phyloP scores from a whole-genome alignment of 1,284 basidiomycete genomes.

The Retiboletus fuscus region DNA sequence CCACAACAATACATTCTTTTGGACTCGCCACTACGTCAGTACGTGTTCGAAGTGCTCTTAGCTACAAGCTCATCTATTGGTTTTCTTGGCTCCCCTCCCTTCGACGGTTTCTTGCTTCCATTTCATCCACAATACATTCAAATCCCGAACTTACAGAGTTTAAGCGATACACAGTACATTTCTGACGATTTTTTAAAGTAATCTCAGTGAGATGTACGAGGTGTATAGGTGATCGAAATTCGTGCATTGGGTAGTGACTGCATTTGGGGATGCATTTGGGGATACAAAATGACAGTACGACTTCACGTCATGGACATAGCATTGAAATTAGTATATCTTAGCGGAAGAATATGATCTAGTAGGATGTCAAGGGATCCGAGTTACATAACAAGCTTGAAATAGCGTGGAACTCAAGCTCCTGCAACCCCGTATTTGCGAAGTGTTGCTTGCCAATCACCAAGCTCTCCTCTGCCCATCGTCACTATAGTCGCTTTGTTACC shows the following conservation, averaged over 20 bases:
- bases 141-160: too few species aligned
- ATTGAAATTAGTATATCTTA: constrained; percentile 16
- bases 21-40: background rate
- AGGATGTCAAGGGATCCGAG: background rate
- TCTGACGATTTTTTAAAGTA: background rate
- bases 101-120: too few species aligned
- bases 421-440: constrained; percentile 78
- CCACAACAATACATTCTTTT: constrained; percentile 6
- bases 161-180: too few species aligned
- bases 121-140: too few species aligned
- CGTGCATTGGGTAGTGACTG: background rate
- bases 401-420: constrained; percentile 37
- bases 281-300: background rate
- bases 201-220: background rate
- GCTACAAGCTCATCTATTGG: background rate
- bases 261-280: background rate
- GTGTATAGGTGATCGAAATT: background rate
- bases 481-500: constrained; percentile 76
- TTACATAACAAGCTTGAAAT: background rate
- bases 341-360: constrained; percentile 3
- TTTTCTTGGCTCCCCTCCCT: too few species aligned
- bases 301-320: background rate
- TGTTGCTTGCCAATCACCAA: constrained; percentile 67
- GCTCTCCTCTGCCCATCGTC: constrained; percentile 79
- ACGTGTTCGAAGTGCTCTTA: background rate